phyloP scores from a whole-genome alignment of 768 basidiomycete species.

The Mrakia frigida region DNA sequence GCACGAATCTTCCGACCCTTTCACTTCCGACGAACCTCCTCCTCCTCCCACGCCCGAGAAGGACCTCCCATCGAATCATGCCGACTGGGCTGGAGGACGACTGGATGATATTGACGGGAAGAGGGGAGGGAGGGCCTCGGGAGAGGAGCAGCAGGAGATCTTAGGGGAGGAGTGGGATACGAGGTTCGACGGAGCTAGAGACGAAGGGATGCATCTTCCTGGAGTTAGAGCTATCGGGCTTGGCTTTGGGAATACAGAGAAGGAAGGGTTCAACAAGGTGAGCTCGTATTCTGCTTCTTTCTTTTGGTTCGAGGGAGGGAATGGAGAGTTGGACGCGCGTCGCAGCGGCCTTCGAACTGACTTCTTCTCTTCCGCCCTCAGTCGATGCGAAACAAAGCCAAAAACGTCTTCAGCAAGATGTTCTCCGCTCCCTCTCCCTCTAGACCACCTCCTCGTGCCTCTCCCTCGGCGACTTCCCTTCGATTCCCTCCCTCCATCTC shows the following conservation, averaged over 20 bases:
- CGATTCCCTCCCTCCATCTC: neutral
- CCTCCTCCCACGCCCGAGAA: neutral
- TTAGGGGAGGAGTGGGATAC: conserved; percentile 13
- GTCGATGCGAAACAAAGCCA: conserved; percentile 22
- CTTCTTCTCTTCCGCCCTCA: neutral
- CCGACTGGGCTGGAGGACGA: neutral
- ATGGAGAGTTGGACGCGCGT: too few relatives aligned
- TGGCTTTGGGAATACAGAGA: neutral
- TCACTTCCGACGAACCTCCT: neutral
- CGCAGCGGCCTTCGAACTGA: neutral
- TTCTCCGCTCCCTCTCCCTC: conserved; percentile 13
- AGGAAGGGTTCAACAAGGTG: conserved; percentile 12
- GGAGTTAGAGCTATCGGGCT: neutral
- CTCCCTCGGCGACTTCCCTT: conserved; percentile 2
- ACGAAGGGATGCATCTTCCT: neutral
- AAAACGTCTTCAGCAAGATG: conserved; percentile 27
- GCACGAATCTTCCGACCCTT: neutral
- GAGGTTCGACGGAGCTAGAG: neutral
- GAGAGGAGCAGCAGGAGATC: neutral
- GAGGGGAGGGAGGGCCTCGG: neutral
- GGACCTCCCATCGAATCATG: neutral
- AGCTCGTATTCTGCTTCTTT: neutral
- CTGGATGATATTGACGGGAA: neutral
- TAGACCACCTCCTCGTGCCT: neutral
- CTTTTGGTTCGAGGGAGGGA: too few relatives aligned